Evolutionary conservation across 371 early-diverging fungal species (phyloP), one percentile per base, ranked within the genome.

Genomic region (Basidiobolus meristosporus): DNA sequence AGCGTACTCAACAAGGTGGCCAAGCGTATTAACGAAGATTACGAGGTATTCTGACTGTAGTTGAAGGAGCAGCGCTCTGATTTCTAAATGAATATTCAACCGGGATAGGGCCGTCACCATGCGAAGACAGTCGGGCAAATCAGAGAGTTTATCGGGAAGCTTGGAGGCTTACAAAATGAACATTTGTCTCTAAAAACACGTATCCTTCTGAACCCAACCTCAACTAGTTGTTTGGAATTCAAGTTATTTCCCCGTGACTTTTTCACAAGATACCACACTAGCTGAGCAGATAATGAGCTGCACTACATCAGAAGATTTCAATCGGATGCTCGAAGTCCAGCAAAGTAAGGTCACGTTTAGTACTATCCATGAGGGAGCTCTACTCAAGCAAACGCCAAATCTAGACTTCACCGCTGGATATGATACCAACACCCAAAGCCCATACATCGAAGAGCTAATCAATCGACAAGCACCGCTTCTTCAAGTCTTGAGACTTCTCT

Each of bases 71-170:
- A 34, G 3, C 5, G 18, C n/a, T 7, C 5, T 12, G 18, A 34
- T 34, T 16, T 3, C 4, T 34, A 6, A 7, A 4, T 7, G 18
- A 16, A 34, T n/a, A n/a, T 34, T 10, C 9, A 9, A 31, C 35
- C 23, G 31, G 11, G 17, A 1, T 43, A 36, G 68, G 74, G 72
- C 44, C 71, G 90, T 11, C 87, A 91, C 59, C 65, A 78, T 46
- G 86, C 89, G 21, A 78, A 78, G 46, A 89, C 93, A 0, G 75
- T 88, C 2, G 65, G 80, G 3, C 78, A 91, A 52, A 73, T 95
- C 40, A 73, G 86, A 36, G 77, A 87, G 46, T 92, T 95, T 68
- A 81, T 88, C 7, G 78, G 77, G 20, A 72, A 77, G 53, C 59
- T 91, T 35, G 74, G 80, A 15, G 73, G 69, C 15, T 52, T 95